Evolutionary conservation across 2,329 filamentous ascomycete species (phyloP).

Genomic region (Pestalotiopsis fici): DNA sequence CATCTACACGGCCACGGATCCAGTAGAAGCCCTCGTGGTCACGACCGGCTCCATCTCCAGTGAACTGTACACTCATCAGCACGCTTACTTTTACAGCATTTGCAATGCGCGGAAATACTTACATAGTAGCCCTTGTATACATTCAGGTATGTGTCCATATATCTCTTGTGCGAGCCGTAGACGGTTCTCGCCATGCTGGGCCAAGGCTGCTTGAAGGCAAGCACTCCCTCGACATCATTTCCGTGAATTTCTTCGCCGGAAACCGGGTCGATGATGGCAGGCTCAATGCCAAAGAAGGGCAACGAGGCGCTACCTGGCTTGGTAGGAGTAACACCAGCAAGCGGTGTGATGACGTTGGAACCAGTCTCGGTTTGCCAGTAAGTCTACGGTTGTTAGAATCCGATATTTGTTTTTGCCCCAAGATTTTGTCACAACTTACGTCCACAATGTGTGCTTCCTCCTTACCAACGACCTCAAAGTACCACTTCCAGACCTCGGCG

Average conservation of each 20-base stretch:
- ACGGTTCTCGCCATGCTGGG: constrained; percentile 98
- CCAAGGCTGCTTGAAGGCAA: constrained; percentile 97
- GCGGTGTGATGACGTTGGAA: constrained; percentile 90
- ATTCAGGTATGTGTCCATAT: constrained; percentile 98
- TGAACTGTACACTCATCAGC: constrained; percentile 60
- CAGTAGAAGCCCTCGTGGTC: constrained; percentile 99
- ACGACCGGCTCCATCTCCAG: constrained; percentile 89
- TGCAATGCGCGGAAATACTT: constrained; percentile 41
- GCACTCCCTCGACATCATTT: constrained; percentile 95
- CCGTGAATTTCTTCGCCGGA: constrained; percentile 91
- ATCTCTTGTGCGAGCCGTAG: constrained; percentile 96
- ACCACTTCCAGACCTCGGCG: constrained; percentile 99
- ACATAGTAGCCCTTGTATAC: constrained; percentile 99
- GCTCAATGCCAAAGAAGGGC: constrained; percentile 98
- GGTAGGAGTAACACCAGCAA: constrained; percentile 91
- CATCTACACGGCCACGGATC: constrained; percentile 97
- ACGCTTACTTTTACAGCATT: neutral
- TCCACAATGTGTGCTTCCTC: constrained; percentile 92
- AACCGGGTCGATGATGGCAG: constrained; percentile 94
- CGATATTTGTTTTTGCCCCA: neutral
- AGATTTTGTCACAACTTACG: constrained; percentile 57
- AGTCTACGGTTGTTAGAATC: constrained; percentile 59
- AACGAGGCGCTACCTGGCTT: constrained; percentile 96
- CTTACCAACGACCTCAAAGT: constrained; percentile 92
- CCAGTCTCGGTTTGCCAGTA: constrained; percentile 99